A percentile compares a stretch with the other conserved stretches of the same genome.
Evolutionary conservation across 2,329 filamentous ascomycete species (phyloP).

Genomic region (Alternaria brassicicola): DNA sequence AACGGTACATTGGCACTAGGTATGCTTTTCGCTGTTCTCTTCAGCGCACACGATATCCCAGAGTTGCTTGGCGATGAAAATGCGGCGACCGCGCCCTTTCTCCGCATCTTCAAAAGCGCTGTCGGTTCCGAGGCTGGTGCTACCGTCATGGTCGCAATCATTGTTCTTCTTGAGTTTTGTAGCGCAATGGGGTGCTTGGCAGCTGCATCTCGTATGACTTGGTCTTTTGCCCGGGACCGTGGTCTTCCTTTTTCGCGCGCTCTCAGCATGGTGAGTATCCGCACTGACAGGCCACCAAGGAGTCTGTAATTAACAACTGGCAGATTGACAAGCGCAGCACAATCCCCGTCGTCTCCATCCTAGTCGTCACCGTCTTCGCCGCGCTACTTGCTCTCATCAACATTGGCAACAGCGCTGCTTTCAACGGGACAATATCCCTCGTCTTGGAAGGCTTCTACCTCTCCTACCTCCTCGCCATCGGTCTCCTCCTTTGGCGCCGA

Average conservation of each 20-base stretch:
- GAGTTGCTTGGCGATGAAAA: conserved; percentile 21
- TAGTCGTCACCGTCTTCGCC: conserved; percentile 53
- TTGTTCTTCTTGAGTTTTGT: conserved; percentile 50
- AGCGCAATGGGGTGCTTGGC: conserved; percentile 51
- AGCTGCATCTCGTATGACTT: conserved; percentile 52
- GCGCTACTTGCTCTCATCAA: conserved; percentile 59
- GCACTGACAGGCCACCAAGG: too few species aligned
- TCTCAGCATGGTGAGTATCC: conserved; percentile 36
- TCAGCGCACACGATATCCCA: conserved; percentile 46
- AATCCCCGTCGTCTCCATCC: conserved; percentile 56
- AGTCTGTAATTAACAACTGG: conserved; percentile 7
- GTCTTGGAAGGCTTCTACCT: conserved; percentile 47
- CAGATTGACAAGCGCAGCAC: conserved; percentile 45
- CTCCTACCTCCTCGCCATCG: conserved; percentile 44
- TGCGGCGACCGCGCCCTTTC: conserved; percentile 51
- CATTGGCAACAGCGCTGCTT: conserved; percentile 54
- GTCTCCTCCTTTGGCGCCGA: conserved; percentile 45
- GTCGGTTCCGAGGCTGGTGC: conserved; percentile 49
- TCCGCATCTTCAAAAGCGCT: conserved; percentile 55
- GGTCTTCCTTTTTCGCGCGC: conserved; percentile 49
- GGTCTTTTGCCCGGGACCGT: conserved; percentile 53
- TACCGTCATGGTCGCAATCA: conserved; percentile 56
- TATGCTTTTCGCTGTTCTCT: conserved; percentile 52
- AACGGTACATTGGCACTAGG: conserved; percentile 52
- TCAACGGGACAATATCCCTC: conserved; percentile 46